Percentiles rank a stretch among this genome's conserved stretches.
These are phyloP conservation scores for Coffea canephora DNA, from an alignment of 257 asterid species.

Conservation along the genomic window DNA sequence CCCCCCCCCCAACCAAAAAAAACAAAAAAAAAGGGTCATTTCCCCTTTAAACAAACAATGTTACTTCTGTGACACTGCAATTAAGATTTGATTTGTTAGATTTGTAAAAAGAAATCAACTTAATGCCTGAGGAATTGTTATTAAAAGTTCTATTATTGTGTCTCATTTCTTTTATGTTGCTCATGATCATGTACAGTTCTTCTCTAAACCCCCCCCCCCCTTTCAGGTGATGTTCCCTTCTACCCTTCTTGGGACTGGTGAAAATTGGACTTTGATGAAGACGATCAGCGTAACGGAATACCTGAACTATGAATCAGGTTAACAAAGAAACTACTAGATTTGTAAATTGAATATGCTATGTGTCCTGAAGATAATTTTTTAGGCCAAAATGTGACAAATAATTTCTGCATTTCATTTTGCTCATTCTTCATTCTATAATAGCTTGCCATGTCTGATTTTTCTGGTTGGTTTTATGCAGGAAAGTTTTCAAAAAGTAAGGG, in stretches of 20 bases:
- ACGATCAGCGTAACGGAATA: constrained; percentile 96
- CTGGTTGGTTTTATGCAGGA: constrained; percentile 39
- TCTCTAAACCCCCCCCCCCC: neutral
- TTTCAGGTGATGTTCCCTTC: constrained; percentile 94
- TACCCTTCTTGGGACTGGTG: constrained; percentile 92
- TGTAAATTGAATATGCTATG: neutral
- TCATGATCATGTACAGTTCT: constrained; percentile 7
- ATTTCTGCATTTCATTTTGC: neutral
- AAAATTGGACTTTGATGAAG: constrained; percentile 94
- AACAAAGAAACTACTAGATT: constrained; percentile 11
- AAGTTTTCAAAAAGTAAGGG: constrained; percentile 96
- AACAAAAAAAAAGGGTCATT: no score
- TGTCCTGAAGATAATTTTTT: neutral
- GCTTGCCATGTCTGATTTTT: constrained; percentile 4
- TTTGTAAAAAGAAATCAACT: neutral
- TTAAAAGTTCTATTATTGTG: neutral
- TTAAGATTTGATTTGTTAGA: neutral
- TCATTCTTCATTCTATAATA: neutral
- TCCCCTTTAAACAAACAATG: no score
- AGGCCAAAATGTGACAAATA: neutral
- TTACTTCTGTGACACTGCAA: neutral
- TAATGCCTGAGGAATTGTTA: neutral
- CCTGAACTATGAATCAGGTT: constrained; percentile 96
- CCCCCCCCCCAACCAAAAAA: no score
- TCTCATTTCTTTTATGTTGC: neutral